Conservation (phyloP, 2,329 filamentous ascomycete species). For the Fusarium clavum region DNA sequence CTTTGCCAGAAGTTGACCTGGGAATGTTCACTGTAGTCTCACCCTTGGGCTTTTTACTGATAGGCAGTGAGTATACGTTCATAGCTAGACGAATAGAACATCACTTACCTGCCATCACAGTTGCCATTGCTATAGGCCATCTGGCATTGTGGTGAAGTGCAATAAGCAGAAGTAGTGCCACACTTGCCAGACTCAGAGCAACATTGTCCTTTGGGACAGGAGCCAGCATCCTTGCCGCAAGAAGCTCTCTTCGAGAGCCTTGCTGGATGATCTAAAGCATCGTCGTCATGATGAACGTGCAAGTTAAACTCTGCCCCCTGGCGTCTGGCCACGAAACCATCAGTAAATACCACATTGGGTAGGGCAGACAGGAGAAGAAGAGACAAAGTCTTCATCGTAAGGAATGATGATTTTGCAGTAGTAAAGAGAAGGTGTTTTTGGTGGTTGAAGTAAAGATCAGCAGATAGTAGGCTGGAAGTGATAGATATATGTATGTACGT, state of each 20-base stretch:
- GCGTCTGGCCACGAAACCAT: conserved; percentile 14
- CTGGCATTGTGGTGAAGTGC: conserved; percentile 52
- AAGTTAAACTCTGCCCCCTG: conserved; percentile 22
- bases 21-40: conserved; percentile 46
- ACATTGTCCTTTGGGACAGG: conserved; percentile 47
- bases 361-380: conserved; percentile 3
- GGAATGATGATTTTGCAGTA: not conserved
- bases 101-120: conserved; percentile 52
- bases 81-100: not conserved
- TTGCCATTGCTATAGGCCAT: conserved; percentile 50
- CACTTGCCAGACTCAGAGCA: conserved; percentile 52
- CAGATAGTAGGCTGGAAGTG: not conserved
- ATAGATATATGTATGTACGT: conserved; percentile 6
- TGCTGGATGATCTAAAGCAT: not conserved
- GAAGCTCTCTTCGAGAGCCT: conserved; percentile 12
- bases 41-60: conserved; percentile 47
- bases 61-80: not conserved
- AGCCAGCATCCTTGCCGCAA: conserved; percentile 49
- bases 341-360: not conserved
- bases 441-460: not conserved
- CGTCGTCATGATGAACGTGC: not conserved
- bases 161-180: conserved; percentile 49
- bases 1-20: conserved; percentile 46
- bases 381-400: conserved; percentile 14
- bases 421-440: not conserved